These are phyloP conservation scores for Periconia sp. DNA, from an alignment of 2,329 filamentous ascomycete species.

Conservation along the genomic window DNA sequence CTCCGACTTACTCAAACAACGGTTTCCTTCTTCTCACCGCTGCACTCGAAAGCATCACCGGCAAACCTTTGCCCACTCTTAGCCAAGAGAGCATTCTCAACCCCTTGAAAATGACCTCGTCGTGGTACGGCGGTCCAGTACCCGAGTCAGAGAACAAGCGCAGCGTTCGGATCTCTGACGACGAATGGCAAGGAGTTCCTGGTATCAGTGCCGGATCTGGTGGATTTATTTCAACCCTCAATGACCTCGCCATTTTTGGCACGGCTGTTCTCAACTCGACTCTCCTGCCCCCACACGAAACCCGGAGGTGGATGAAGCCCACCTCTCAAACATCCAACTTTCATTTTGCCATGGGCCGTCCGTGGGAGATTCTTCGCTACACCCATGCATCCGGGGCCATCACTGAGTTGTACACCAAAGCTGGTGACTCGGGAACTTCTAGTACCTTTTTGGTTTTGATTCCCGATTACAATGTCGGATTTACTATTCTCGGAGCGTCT, in stretches of 20 bases:
- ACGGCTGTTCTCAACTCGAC: slow-evolving; percentile 40
- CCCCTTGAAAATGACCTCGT: slow-evolving; percentile 46
- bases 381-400: slow-evolving; percentile 13
- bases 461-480: slow-evolving; percentile 47
- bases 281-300: slow-evolving; percentile 32
- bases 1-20: slow-evolving; percentile 53
- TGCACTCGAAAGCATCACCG: slow-evolving; percentile 48
- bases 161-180: slow-evolving; percentile 1
- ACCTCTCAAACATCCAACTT: slow-evolving; percentile 35
- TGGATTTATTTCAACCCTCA: slow-evolving; percentile 33
- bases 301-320: slow-evolving; percentile 45
- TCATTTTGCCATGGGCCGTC: slow-evolving; percentile 36
- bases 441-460: slow-evolving; percentile 42
- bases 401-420: slow-evolving; percentile 44
- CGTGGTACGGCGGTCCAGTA: slow-evolving; percentile 34
- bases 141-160: slow-evolving; percentile 16
- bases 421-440: slow-evolving; percentile 44
- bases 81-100: slow-evolving; percentile 46
- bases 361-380: slow-evolving; percentile 42
- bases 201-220: slow-evolving; percentile 12
- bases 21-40: slow-evolving; percentile 49
- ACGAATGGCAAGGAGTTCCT: neutral
- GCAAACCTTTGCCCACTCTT: slow-evolving; percentile 42
- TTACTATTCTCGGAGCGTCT: slow-evolving; percentile 41
- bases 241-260: slow-evolving; percentile 38